phyloP scores from a whole-genome alignment of 2,329 filamentous ascomycete genomes.

The Pseudocercospora ulei region DNA sequence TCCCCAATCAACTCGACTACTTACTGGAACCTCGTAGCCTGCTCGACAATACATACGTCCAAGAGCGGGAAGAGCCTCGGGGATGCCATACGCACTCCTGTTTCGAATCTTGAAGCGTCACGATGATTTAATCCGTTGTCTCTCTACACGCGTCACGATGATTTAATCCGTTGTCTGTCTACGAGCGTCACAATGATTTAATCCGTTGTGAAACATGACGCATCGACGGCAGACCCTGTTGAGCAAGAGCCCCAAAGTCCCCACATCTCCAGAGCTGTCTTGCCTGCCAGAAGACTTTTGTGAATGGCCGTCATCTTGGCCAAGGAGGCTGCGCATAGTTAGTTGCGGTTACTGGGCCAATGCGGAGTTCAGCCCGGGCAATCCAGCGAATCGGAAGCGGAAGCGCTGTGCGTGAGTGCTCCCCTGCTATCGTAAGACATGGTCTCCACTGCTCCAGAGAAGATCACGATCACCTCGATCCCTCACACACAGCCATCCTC shows the following conservation, averaged over 20 bases:
- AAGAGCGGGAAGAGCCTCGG: no score
- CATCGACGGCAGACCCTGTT: no score
- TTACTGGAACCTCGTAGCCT: constrained; percentile 12
- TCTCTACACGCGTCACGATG: no score
- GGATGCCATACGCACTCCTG: no score
- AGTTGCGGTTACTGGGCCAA: not conserved
- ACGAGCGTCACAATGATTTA: no score
- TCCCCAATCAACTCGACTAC: constrained; percentile 12
- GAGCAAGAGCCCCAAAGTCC: no score
- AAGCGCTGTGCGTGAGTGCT: not conserved
- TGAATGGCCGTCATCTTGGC: not conserved
- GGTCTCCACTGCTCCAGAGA: not conserved
- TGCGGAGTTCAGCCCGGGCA: not conserved
- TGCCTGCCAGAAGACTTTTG: not conserved
- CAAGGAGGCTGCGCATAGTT: constrained; percentile 5
- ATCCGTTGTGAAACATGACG: no score
- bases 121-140: no score
- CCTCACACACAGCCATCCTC: not conserved
- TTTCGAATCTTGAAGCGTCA: no score
- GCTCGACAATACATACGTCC: not conserved
- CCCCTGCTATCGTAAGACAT: constrained; percentile 1
- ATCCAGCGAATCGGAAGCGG: not conserved
- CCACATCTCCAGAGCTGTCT: not conserved
- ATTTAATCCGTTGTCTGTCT: no score
- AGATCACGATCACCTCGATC: not conserved